Percentiles rank a stretch among this genome's conserved stretches.
Conservation (phyloP, 129 eudicot species). For the Scalesia atractyloides region DNA sequence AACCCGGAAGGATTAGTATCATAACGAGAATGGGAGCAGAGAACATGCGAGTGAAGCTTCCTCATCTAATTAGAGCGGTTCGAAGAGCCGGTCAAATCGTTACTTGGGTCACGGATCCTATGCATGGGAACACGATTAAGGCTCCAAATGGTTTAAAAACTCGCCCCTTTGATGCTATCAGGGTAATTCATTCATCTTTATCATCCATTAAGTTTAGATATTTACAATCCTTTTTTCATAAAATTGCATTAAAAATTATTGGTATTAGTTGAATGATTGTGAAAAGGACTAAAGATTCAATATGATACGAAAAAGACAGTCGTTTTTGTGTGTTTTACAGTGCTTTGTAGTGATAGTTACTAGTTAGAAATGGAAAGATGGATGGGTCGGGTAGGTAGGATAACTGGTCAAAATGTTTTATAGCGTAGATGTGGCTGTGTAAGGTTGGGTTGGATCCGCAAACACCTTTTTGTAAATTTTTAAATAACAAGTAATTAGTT, state of each 20-base stretch:
- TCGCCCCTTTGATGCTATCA: conserved; percentile 5
- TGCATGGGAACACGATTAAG: conserved; percentile 5
- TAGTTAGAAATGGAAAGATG: not conserved
- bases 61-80: not conserved
- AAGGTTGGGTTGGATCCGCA: not conserved
- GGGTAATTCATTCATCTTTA: not conserved
- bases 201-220: not conserved
- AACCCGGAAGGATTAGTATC: not conserved
- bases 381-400: not conserved
- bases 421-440: not conserved
- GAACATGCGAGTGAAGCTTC: conserved; percentile 10
- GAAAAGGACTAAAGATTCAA: not conserved
- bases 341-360: not conserved
- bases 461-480: not conserved
- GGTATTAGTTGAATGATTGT: not conserved
- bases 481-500: not conserved
- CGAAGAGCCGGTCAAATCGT: not conserved
- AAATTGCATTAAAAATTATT: not conserved
- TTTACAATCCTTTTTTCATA: not conserved
- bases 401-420: not conserved
- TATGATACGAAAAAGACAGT: not conserved
- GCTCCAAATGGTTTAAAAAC: conserved; percentile 4
- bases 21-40: conserved; percentile 8
- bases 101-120: conserved; percentile 5
- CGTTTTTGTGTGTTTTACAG: not conserved